Evolutionary conservation across 768 basidiomycete genomes (phyloP).

Genomic region (Boletus edulis): DNA sequence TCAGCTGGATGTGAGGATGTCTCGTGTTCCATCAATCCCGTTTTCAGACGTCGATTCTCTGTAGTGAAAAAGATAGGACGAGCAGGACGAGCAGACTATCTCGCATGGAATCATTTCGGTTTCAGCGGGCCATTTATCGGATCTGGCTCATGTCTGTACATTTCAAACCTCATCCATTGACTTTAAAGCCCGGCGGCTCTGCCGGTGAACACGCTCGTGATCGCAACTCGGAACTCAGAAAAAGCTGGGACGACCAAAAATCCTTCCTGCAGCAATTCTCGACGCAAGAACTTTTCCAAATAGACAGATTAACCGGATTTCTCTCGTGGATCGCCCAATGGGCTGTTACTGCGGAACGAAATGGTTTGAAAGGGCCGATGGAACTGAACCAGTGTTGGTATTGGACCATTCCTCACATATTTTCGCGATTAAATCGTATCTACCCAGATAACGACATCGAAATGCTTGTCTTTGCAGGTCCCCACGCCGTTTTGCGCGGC

Average conservation of each 20-base stretch:
- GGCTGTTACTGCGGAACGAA: neutral
- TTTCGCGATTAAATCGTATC: neutral
- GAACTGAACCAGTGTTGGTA: neutral
- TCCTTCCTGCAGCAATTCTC: constrained; percentile 1
- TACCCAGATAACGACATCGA: neutral
- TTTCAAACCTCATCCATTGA: neutral
- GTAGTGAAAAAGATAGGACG: constrained; percentile 31
- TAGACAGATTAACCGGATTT: neutral
- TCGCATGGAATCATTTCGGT: constrained; percentile 28
- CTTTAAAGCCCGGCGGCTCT: neutral
- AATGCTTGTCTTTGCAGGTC: constrained; percentile 8
- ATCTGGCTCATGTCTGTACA: constrained; percentile 21
- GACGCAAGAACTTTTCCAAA: constrained; percentile 2
- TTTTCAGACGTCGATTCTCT: neutral
- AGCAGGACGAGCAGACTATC: constrained; percentile 29
- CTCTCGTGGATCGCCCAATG: neutral
- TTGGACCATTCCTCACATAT: neutral
- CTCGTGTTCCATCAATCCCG: no score
- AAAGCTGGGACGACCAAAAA: neutral
- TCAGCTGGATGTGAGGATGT: constrained; percentile 37
- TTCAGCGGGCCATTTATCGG: constrained; percentile 30
- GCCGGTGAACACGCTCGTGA: neutral
- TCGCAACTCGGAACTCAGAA: neutral
- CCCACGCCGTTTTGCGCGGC: constrained; percentile 3
- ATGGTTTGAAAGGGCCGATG: neutral